A percentile compares a stretch with the other conserved stretches of the same genome.
Conservation (phyloP, 2,329 filamentous ascomycete species). For the Cryphonectria radicalis region DNA sequence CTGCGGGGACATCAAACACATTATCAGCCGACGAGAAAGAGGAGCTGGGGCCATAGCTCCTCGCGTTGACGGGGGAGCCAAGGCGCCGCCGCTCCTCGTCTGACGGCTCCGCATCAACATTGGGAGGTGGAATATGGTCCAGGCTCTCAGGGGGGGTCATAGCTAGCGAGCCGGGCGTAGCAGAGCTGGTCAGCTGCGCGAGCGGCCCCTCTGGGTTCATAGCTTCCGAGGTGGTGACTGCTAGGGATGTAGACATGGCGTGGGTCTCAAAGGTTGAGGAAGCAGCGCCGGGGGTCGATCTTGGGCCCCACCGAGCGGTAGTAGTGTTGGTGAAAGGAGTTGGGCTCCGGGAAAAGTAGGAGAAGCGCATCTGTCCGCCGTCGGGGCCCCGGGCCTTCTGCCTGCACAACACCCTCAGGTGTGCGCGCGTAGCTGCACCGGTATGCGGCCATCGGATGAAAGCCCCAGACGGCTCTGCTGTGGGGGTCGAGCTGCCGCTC, state of each 20-base stretch:
- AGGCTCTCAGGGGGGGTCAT: slow-evolving; percentile 32
- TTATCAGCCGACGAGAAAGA: slow-evolving; percentile 53
- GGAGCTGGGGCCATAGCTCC: slow-evolving; percentile 66
- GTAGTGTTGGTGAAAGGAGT: slow-evolving; percentile 59
- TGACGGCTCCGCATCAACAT: slow-evolving; percentile 36
- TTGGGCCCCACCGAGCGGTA: slow-evolving; percentile 54
- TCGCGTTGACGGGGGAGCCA: slow-evolving; percentile 60
- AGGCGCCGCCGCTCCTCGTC: slow-evolving; percentile 45
- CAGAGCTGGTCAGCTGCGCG: slow-evolving; percentile 60
- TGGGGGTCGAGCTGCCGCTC: slow-evolving; percentile 62
- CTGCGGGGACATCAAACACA: slow-evolving; percentile 41
- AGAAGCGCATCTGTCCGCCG: slow-evolving; percentile 43
- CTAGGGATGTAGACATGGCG: slow-evolving; percentile 67
- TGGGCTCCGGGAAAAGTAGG: slow-evolving; percentile 56
- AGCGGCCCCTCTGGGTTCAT: slow-evolving; percentile 68
- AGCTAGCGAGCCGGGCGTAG: slow-evolving; percentile 33
- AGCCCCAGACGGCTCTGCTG: slow-evolving; percentile 48
- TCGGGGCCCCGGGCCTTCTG: slow-evolving; percentile 51
- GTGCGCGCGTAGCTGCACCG: slow-evolving; percentile 63
- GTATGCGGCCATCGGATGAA: slow-evolving; percentile 69
- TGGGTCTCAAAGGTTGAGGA: slow-evolving; percentile 59
- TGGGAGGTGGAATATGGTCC: slow-evolving; percentile 13
- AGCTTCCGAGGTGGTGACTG: slow-evolving; percentile 64
- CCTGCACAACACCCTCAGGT: slow-evolving; percentile 67
- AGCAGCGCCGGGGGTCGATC: slow-evolving; percentile 51